Percentiles rank a stretch among this genome's conserved stretches.
Evolutionary conservation across 139 green algal species (phyloP).

Genomic region (Tetraselmis striata): DNA sequence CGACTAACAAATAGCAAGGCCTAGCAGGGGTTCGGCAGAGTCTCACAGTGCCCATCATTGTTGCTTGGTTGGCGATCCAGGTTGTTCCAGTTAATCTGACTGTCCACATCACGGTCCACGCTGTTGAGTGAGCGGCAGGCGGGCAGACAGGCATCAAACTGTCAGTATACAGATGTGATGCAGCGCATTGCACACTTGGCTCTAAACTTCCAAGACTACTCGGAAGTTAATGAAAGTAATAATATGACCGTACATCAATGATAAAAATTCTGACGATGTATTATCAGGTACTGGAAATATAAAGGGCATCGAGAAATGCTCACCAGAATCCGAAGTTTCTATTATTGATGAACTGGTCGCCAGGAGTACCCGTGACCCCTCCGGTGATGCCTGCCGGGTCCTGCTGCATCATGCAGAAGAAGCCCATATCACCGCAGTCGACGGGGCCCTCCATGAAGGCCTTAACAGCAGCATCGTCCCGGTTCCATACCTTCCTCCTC

Average conservation of each 20-base stretch:
- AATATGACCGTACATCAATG: no score
- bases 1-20: no score
- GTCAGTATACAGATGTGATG: no score
- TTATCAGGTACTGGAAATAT: no score
- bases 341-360: background rate
- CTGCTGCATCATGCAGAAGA: background rate
- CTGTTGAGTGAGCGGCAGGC: no score
- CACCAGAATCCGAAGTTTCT: background rate
- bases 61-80: background rate
- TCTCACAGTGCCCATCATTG: background rate
- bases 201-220: no score
- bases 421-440: background rate
- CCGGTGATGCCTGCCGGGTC: background rate
- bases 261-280: no score
- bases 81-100: background rate
- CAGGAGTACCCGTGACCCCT: background rate
- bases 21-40: no score
- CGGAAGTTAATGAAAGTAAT: no score
- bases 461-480: background rate
- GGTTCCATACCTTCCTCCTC: background rate
- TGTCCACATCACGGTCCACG: background rate
- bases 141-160: no score
- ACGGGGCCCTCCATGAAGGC: background rate
- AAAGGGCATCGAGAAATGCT: no score
- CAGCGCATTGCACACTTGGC: no score